phyloP scores from a whole-genome alignment of 192 early-diverging fungal genomes.

The Coemansia reversa region DNA sequence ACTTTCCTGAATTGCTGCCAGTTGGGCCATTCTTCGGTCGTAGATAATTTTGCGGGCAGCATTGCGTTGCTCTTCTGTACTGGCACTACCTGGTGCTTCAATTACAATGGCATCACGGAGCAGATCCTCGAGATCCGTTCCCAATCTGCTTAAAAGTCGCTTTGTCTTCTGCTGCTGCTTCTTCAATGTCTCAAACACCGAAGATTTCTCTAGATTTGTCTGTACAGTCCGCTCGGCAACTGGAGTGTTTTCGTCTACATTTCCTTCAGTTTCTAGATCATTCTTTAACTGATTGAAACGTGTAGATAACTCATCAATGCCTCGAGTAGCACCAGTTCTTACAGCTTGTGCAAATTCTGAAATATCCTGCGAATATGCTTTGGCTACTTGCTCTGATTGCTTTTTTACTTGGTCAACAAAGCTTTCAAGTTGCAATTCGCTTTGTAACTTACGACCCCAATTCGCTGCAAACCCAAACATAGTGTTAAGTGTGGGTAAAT shows the following conservation, averaged over 20 bases:
- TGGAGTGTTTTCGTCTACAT: background rate
- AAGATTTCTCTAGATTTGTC: constrained; percentile 13
- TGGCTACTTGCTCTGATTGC: constrained; percentile 45
- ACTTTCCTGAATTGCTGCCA: constrained; percentile 36
- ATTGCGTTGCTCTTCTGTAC: constrained; percentile 37
- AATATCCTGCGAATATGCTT: constrained; percentile 48
- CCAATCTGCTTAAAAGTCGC: constrained; percentile 32
- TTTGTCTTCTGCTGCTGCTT: constrained; percentile 33
- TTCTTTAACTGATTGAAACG: constrained; percentile 34
- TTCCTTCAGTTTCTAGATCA: constrained; percentile 18
- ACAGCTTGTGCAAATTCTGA: constrained; percentile 49
- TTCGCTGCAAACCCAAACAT: constrained; percentile 49
- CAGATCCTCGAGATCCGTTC: constrained; percentile 43
- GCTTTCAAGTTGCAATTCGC: constrained; percentile 29
- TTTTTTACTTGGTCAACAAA: constrained; percentile 48
- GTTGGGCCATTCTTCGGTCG: constrained; percentile 47
- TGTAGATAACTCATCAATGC: constrained; percentile 45
- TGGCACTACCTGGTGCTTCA: constrained; percentile 36
- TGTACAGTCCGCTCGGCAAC: background rate
- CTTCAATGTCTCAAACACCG: constrained; percentile 17
- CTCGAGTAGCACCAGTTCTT: constrained; percentile 27
- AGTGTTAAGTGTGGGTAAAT: constrained; percentile 18
- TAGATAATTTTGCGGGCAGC: constrained; percentile 48
- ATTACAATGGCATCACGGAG: constrained; percentile 51
- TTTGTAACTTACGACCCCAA: constrained; percentile 43